Evolutionary conservation across 192 early-diverging fungal species (phyloP).

Genomic region (Funneliformis mosseae): DNA sequence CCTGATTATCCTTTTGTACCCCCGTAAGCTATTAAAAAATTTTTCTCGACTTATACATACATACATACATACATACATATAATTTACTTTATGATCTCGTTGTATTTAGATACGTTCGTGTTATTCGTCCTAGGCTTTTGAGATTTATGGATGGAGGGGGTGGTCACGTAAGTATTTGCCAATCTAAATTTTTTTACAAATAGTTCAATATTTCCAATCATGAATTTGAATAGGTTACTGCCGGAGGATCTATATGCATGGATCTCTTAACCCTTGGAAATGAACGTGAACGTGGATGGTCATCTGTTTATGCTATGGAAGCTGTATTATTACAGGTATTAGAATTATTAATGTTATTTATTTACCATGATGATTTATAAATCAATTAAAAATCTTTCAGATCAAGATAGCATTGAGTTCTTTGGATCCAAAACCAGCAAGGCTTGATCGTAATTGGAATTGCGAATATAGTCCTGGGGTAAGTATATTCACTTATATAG

Average conservation of each 20-base stretch:
- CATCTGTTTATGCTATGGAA: conserved; percentile 37
- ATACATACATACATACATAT: too few relatives aligned
- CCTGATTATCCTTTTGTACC: conserved; percentile 38
- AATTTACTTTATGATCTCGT: not conserved
- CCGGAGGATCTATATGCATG: conserved; percentile 47
- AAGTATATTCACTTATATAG: not conserved
- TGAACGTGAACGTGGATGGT: conserved; percentile 39
- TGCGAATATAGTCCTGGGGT: conserved; percentile 35
- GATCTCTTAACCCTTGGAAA: conserved; percentile 42
- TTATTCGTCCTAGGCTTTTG: conserved; percentile 44
- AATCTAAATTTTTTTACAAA: not conserved
- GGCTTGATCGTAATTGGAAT: conserved; percentile 44
- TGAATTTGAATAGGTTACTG: conserved; percentile 35
- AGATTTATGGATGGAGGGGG: conserved; percentile 49
- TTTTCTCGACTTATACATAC: not conserved
- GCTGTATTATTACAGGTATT: conserved; percentile 40
- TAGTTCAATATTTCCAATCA: not conserved
- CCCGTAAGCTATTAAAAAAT: conserved; percentile 28
- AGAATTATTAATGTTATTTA: not conserved
- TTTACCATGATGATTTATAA: not conserved
- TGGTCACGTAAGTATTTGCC: conserved; percentile 38
- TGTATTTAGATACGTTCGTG: conserved; percentile 41
- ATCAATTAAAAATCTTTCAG: not conserved
- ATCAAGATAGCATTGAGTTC: conserved; percentile 43
- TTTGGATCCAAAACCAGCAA: conserved; percentile 44